Percentiles rank a stretch among this genome's conserved stretches.
Evolutionary conservation across 1,284 basidiomycete genomes (phyloP).

Genomic region (Cerrena zonata): DNA sequence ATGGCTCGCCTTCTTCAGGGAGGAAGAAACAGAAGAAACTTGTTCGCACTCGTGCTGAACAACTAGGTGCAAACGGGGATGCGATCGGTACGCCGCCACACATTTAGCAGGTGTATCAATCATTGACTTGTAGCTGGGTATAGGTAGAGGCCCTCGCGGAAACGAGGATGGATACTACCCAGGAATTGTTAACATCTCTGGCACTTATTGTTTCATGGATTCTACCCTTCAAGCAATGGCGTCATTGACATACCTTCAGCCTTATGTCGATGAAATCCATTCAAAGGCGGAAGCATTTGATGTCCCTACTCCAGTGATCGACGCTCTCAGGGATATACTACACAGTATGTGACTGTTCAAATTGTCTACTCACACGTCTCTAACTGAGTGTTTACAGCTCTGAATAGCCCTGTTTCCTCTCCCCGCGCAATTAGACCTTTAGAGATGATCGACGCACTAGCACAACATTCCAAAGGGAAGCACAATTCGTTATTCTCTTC

Average conservation of each 20-base stretch:
- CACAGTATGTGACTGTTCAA: slow-evolving; percentile 40
- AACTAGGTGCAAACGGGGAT: slow-evolving; percentile 29
- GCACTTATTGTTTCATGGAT: slow-evolving; percentile 93
- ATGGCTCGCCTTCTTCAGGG: slow-evolving; percentile 23
- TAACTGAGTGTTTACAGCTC: slow-evolving; percentile 37
- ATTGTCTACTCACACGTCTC: background rate
- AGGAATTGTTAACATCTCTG: slow-evolving; percentile 88
- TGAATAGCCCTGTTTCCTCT: slow-evolving; percentile 64
- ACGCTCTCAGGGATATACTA: slow-evolving; percentile 66
- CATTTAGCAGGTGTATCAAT: slow-evolving; percentile 1
- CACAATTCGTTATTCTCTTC: slow-evolving; percentile 70
- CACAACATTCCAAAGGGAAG: slow-evolving; percentile 48
- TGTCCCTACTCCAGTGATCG: slow-evolving; percentile 77
- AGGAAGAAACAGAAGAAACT: slow-evolving; percentile 46
- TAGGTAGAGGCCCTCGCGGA: slow-evolving; percentile 13
- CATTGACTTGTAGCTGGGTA: slow-evolving; percentile 3
- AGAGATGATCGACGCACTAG: slow-evolving; percentile 66
- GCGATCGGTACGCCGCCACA: slow-evolving; percentile 9
- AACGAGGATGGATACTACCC: slow-evolving; percentile 60
- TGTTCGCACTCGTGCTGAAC: slow-evolving; percentile 49
- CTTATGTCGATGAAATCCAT: slow-evolving; percentile 69
- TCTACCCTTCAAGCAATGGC: slow-evolving; percentile 84
- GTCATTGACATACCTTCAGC: slow-evolving; percentile 72
- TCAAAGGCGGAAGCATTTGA: slow-evolving; percentile 69
- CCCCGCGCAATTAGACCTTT: slow-evolving; percentile 63